Evolutionary conservation across 192 early-diverging fungal species (phyloP).

Genomic region (Thamnidium elegans): DNA sequence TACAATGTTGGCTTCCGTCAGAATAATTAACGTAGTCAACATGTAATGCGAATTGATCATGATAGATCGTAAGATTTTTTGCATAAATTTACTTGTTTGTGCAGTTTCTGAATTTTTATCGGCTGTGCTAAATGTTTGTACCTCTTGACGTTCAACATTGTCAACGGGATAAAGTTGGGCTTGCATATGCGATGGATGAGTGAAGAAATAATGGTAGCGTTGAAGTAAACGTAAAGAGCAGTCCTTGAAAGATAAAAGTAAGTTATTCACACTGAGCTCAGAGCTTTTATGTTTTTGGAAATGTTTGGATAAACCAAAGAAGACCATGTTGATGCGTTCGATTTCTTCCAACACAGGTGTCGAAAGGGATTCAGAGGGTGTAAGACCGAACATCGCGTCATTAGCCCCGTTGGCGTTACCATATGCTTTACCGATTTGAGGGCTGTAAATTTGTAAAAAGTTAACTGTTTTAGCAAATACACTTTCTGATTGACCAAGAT

Average conservation of each 20-base stretch:
- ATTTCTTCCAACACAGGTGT: slow-evolving; percentile 50
- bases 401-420: slow-evolving; percentile 14
- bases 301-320: slow-evolving; percentile 45
- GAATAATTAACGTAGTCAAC: slow-evolving; percentile 32
- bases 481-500: slow-evolving; percentile 29
- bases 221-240: slow-evolving; percentile 15
- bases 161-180: slow-evolving; percentile 20
- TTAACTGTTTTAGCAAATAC: slow-evolving; percentile 41
- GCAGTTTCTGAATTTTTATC: not conserved
- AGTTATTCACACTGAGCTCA: not conserved
- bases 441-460: slow-evolving; percentile 45
- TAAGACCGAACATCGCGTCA: slow-evolving; percentile 7
- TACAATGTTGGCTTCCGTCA: slow-evolving; percentile 37
- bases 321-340: slow-evolving; percentile 49
- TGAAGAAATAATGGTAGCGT: slow-evolving; percentile 19
- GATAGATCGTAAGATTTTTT: not conserved
- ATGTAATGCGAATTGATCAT: slow-evolving; percentile 36
- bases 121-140: not conserved
- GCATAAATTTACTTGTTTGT: not conserved
- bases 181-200: slow-evolving; percentile 24
- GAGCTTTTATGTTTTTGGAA: not conserved
- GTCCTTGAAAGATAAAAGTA: slow-evolving; percentile 19
- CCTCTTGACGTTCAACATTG: slow-evolving; percentile 4
- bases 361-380: slow-evolving; percentile 29
- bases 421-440: slow-evolving; percentile 44